Base-by-base conservation (phyloP, 2,329 filamentous ascomycete genomes). In the Phialophora expanda region DNA sequence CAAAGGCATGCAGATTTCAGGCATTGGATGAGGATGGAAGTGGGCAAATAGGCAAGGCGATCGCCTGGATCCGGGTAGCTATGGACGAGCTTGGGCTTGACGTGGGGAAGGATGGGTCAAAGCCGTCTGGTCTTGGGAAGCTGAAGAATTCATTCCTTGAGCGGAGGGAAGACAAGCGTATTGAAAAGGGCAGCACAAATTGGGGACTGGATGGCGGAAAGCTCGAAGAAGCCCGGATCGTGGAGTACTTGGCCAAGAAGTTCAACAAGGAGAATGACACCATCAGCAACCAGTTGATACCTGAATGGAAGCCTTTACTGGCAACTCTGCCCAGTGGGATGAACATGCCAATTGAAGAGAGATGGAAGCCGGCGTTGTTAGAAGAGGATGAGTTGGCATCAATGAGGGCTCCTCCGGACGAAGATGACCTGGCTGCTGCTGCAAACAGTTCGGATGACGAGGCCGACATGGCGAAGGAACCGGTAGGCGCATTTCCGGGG, bases 241-340 rank as follows among this genome's bases (percentile, higher is more conserved):
- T 97, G 59, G 91, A 95, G 73, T 92, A 95, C 87, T 80, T 99
- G 38, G 87, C 96, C 72, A 85, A 83, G 44, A 97, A 97, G 76
- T 97, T 95, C 94, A 87, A 87, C 68, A 95, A 93, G 79, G 87
- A 93, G 78, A 99, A 99, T 75, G 92, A 97, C 77, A 96, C 91
- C 88, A 89, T 97, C 73, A 92, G 93, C 66, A 89, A 92, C 0
- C 92, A 97, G 75, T 63, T 82, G 1, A 85, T 98, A 34, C 92
- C 93, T 0, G 84, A 90, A 0, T 84, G 86, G 4, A 89, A 88
- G 14, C 86, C 90, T 0, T 80, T 97, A 9, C 78, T 96, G 4
- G 85, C 90, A 6, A 89, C 87, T 67, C 90, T 98, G 81, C 94
- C 95, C 0, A 94, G 91, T 1, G 94, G 94, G 1, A 87, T 94